These are phyloP conservation scores for Triticum monococcum DNA, from an alignment of 176 grass and related monocot species.

Conservation along the genomic window DNA sequence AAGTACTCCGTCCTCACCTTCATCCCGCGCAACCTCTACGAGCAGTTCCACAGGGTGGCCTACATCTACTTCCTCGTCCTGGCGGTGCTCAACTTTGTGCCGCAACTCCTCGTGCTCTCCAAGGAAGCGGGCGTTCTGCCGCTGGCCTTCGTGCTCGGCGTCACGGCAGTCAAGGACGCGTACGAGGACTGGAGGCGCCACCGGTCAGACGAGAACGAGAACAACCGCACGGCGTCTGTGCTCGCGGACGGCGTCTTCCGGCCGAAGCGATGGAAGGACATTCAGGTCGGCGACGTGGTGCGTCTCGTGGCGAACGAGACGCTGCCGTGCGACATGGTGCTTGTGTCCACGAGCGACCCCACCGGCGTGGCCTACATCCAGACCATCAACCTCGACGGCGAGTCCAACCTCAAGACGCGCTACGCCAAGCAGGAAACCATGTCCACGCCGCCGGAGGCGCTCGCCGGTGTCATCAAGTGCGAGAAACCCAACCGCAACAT, in stretches of 20 bases:
- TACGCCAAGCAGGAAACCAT: slow-evolving; percentile 88
- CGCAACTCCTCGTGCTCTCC: slow-evolving; percentile 71
- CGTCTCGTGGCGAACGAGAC: slow-evolving; percentile 61
- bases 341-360: slow-evolving; percentile 84
- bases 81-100: slow-evolving; percentile 63
- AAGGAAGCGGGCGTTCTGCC: slow-evolving; percentile 58
- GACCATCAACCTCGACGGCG: slow-evolving; percentile 97
- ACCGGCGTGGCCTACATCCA: slow-evolving; percentile 88
- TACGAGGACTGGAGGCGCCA: slow-evolving; percentile 97
- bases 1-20: slow-evolving; percentile 88
- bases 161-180: slow-evolving; percentile 84
- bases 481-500: slow-evolving; percentile 92
- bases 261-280: slow-evolving; percentile 68
- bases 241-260: slow-evolving; percentile 50
- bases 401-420: slow-evolving; percentile 95
- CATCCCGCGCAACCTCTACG: slow-evolving; percentile 90
- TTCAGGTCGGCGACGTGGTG: slow-evolving; percentile 71
- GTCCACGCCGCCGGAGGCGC: slow-evolving; percentile 27
- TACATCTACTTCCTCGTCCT: slow-evolving; percentile 90
- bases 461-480: slow-evolving; percentile 64
- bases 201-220: slow-evolving; percentile 80
- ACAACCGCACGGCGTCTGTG: slow-evolving; percentile 45
- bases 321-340: slow-evolving; percentile 90
- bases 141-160: slow-evolving; percentile 76
- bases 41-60: slow-evolving; percentile 91